Conservation (phyloP, 1,284 basidiomycete genomes). For the Rhodotorula glutinis region DNA sequence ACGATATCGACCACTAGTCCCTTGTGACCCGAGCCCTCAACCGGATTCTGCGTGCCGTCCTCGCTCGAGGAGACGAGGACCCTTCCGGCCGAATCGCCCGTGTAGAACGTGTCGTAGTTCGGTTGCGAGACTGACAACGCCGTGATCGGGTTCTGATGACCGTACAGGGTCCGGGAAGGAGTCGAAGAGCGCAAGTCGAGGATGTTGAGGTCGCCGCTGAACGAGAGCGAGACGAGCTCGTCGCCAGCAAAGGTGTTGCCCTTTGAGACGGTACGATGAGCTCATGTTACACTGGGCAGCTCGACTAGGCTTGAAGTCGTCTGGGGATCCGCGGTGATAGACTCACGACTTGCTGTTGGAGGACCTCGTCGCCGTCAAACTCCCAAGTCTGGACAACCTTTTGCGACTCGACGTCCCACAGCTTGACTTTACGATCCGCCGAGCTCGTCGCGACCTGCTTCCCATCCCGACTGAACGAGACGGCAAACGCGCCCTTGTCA, state of each 20-base stretch:
- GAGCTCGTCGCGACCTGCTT: slow-evolving; percentile 74
- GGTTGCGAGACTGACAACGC: slow-evolving; percentile 50
- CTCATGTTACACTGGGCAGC: too few species aligned
- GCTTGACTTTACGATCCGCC: slow-evolving; percentile 77
- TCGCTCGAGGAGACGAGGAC: slow-evolving; percentile 54
- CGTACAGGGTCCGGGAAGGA: slow-evolving; percentile 60
- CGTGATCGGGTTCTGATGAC: slow-evolving; percentile 68
- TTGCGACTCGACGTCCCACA: slow-evolving; percentile 77
- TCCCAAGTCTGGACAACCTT: slow-evolving; percentile 57
- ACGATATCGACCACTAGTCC: slow-evolving; percentile 66
- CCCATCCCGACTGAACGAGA: slow-evolving; percentile 58
- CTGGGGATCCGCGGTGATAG: too few species aligned
- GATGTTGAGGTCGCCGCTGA: slow-evolving; percentile 53
- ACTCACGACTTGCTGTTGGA: slow-evolving; percentile 48
- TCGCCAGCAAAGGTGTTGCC: slow-evolving; percentile 78
- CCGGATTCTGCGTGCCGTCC: slow-evolving; percentile 41
- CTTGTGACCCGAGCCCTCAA: slow-evolving; percentile 67
- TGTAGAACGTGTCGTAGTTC: slow-evolving; percentile 61
- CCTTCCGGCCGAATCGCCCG: slow-evolving; percentile 79
- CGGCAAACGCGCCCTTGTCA: slow-evolving; percentile 49
- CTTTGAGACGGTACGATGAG: slow-evolving; percentile 6
- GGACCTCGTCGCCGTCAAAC: slow-evolving; percentile 43
- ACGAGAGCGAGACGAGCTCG: slow-evolving; percentile 73
- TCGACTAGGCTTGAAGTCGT: too few species aligned
- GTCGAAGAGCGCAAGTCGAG: slow-evolving; percentile 66